Percentiles rank a stretch among this genome's conserved stretches.
Evolutionary conservation across 192 early-diverging fungal genomes (phyloP).

Genomic region (Thoreauomyces humboldtii): DNA sequence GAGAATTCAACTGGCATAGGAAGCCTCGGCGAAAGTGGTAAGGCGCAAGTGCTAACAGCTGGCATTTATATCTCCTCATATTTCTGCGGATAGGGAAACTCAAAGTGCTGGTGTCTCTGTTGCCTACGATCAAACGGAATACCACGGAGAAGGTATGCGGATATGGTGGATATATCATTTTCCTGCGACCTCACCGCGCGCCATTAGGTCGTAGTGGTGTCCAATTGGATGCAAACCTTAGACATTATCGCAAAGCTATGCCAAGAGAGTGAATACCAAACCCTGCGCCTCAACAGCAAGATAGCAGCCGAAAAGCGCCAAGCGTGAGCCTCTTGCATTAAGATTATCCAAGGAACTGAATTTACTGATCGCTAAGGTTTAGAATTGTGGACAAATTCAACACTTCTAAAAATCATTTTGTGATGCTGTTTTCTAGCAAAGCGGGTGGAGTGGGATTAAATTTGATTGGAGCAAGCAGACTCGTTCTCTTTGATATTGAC

Average conservation of each 20-base stretch:
- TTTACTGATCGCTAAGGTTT: constrained; percentile 17
- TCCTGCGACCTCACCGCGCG: too few relatives aligned
- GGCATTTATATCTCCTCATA: too few relatives aligned
- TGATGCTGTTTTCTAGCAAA: constrained; percentile 55
- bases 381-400: constrained; percentile 47
- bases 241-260: constrained; percentile 57
- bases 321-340: neutral
- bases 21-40: too few relatives aligned
- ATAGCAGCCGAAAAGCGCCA: constrained; percentile 35
- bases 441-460: constrained; percentile 63
- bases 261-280: constrained; percentile 25
- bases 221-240: constrained; percentile 63
- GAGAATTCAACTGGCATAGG: too few relatives aligned
- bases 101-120: constrained; percentile 8
- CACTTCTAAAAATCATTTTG: constrained; percentile 32
- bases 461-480: constrained; percentile 52
- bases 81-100: constrained; percentile 36
- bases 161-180: neutral
- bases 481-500: constrained; percentile 61
- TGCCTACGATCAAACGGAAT: constrained; percentile 15
- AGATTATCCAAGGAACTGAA: too few relatives aligned
- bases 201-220: constrained; percentile 61
- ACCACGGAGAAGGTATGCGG: constrained; percentile 32
- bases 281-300: constrained; percentile 59
- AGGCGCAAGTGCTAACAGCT: too few relatives aligned